Conservation (phyloP, 169 alveolate genomes). For the Eimeria necatrix region DNA sequence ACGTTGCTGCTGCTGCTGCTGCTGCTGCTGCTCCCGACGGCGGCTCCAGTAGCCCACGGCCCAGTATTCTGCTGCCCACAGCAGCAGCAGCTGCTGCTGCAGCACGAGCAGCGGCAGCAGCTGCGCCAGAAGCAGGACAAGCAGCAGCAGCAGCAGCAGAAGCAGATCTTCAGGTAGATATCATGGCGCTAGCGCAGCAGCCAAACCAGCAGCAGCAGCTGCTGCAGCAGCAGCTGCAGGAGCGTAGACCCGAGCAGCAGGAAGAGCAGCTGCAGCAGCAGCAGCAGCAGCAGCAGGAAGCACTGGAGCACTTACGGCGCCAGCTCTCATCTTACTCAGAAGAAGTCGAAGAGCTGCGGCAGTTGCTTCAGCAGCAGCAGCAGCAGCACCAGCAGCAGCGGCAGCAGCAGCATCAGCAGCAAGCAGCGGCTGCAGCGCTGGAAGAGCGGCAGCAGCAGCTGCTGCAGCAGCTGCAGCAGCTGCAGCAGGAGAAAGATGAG, state of each 20-base stretch:
- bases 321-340: conserved; percentile 22
- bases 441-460: conserved; percentile 26
- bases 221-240: neutral
- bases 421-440: conserved; percentile 48
- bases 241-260: neutral
- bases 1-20: too few species aligned
- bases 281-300: conserved; percentile 40
- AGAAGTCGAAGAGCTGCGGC: conserved; percentile 55
- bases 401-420: conserved; percentile 44
- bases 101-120: too few species aligned
- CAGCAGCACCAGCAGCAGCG: conserved; percentile 52
- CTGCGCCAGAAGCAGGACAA: too few species aligned
- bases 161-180: too few species aligned
- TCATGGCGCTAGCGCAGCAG: too few species aligned
- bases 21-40: too few species aligned
- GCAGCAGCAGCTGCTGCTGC: too few species aligned
- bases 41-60: too few species aligned
- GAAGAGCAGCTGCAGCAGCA: conserved; percentile 30
- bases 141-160: too few species aligned
- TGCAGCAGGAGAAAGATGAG: conserved; percentile 50
- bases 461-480: conserved; percentile 66
- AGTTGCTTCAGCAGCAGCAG: conserved; percentile 54
- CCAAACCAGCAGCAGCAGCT: neutral
- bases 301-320: conserved; percentile 13
- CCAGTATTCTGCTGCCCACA: too few species aligned